These are phyloP conservation scores for Exobasidium rhododendri DNA, from an alignment of 1,284 basidiomycete species.

Conservation along the genomic window DNA sequence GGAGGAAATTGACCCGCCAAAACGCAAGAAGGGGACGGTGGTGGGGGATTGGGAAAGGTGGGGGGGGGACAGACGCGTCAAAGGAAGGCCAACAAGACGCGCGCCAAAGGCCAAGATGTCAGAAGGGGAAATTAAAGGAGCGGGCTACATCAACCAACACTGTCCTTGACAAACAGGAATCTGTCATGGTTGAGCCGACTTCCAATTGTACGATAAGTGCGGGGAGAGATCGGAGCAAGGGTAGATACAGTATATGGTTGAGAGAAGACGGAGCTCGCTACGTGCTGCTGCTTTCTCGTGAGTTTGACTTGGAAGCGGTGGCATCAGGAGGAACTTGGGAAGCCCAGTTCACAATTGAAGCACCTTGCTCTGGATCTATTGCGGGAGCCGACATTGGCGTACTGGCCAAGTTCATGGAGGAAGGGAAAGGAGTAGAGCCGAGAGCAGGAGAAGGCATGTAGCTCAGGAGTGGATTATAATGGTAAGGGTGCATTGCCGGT, in stretches of 20 bases:
- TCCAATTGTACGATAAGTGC: no score
- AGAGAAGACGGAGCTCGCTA: background rate
- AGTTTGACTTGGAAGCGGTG: background rate
- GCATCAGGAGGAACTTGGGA: background rate
- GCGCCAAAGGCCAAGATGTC: background rate
- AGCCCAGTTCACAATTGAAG: background rate
- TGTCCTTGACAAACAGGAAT: no score
- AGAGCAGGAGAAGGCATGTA: background rate
- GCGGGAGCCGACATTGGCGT: background rate
- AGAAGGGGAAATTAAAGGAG: no score
- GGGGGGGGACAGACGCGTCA: background rate
- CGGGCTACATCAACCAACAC: no score
- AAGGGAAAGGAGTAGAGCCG: background rate
- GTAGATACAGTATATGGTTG: no score
- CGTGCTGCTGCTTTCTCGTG: background rate
- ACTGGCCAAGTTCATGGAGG: background rate
- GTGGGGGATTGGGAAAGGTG: background rate
- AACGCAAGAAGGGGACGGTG: background rate
- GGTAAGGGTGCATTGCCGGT: background rate
- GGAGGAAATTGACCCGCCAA: background rate
- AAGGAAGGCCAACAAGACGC: background rate
- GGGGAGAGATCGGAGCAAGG: no score
- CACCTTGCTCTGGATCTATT: background rate
- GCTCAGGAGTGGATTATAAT: background rate
- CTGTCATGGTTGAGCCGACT: no score